Evolutionary conservation across 31 red algal species (phyloP).

Genomic region (Bonnemaisonia californica): DNA sequence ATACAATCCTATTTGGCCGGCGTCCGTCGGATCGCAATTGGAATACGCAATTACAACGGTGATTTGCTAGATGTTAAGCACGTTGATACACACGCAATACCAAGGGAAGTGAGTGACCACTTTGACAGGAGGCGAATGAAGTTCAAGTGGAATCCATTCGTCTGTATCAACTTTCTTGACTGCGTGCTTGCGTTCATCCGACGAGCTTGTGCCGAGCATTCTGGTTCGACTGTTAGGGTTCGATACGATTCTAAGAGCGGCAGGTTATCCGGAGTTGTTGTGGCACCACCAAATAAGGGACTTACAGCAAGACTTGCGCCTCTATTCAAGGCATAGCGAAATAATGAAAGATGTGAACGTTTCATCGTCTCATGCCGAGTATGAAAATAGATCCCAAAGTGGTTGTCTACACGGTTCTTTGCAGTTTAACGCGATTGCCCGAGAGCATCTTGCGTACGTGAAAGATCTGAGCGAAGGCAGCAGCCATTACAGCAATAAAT

Average conservation of each 20-base stretch:
- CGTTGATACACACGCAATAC: conserved; percentile 59
- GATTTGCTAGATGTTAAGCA: conserved; percentile 47
- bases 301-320: conserved; percentile 26
- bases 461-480: conserved; percentile 36
- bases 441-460: conserved; percentile 50
- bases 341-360: too few relatives aligned
- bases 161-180: conserved; percentile 64
- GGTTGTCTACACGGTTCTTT: conserved; percentile 61
- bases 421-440: conserved; percentile 39
- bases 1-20: conserved; percentile 84
- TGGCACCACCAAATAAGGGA: conserved; percentile 8
- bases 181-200: conserved; percentile 44
- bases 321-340: background rate
- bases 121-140: conserved; percentile 27
- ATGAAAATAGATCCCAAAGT: too few relatives aligned
- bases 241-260: conserved; percentile 10
- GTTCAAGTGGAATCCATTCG: conserved; percentile 42
- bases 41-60: conserved; percentile 53
- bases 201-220: conserved; percentile 34
- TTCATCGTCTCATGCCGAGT: too few relatives aligned
- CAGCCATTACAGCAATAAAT: conserved; percentile 52
- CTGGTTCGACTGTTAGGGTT: conserved; percentile 51
- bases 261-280: conserved; percentile 18
- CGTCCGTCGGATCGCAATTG: conserved; percentile 64
- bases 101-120: conserved; percentile 29